phyloP scores from a whole-genome alignment of 768 basidiomycete genomes.

The Termitomyces sp. region DNA sequence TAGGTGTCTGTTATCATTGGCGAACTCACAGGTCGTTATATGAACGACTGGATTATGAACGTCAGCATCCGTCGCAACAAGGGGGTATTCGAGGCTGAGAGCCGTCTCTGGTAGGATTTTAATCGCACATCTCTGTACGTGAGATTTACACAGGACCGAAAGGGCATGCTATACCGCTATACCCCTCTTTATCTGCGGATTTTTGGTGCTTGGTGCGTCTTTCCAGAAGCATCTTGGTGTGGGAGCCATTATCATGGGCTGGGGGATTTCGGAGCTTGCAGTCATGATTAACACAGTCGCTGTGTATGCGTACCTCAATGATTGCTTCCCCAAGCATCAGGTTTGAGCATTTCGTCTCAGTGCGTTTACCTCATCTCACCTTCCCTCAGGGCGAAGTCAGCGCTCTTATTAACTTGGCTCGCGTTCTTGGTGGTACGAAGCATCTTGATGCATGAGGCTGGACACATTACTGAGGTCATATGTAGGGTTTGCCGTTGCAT shows the following conservation, averaged over 20 bases:
- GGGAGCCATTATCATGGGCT: slow-evolving; percentile 62
- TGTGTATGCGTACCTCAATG: slow-evolving; percentile 45
- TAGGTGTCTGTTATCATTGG: slow-evolving; percentile 53
- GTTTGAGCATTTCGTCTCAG: background rate
- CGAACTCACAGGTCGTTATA: slow-evolving; percentile 50
- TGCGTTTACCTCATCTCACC: background rate
- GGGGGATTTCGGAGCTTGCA: slow-evolving; percentile 60
- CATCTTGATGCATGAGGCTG: background rate
- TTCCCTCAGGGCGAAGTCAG: slow-evolving; percentile 56
- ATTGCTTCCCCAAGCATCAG: slow-evolving; percentile 28
- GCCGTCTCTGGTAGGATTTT: slow-evolving; percentile 51
- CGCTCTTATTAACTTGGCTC: slow-evolving; percentile 55
- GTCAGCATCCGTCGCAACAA: slow-evolving; percentile 44
- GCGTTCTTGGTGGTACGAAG: slow-evolving; percentile 47
- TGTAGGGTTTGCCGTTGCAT: slow-evolving; percentile 59
- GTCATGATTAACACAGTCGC: slow-evolving; percentile 64
- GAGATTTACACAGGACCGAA: background rate
- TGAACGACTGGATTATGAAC: slow-evolving; percentile 54
- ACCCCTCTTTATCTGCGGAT: slow-evolving; percentile 60
- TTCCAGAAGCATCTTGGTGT: slow-evolving; percentile 51
- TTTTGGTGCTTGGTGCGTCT: slow-evolving; percentile 54
- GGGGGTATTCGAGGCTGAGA: slow-evolving; percentile 61
- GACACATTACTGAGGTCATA: background rate
- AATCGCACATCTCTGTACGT: background rate
- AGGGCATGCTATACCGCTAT: slow-evolving; percentile 64